Conservation (phyloP, 2,329 filamentous ascomycete genomes). For the Calonectria henricotiae region DNA sequence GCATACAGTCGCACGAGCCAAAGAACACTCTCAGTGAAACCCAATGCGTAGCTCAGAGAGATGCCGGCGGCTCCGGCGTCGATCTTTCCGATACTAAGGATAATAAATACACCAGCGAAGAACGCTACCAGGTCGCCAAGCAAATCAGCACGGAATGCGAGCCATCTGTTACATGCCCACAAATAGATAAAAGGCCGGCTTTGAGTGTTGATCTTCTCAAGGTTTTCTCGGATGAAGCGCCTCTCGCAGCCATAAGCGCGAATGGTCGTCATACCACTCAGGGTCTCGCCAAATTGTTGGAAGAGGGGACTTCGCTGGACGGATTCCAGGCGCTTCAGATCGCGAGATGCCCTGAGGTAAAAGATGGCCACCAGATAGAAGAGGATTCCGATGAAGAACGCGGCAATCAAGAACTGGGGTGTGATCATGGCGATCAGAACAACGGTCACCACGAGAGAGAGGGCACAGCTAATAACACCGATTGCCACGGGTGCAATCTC, state of each 20-base stretch:
- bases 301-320: slow-evolving; percentile 95
- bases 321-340: slow-evolving; percentile 95
- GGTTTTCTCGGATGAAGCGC: slow-evolving; percentile 93
- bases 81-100: slow-evolving; percentile 85
- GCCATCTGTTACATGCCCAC: slow-evolving; percentile 98
- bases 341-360: slow-evolving; percentile 93
- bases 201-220: slow-evolving; percentile 90
- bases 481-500: slow-evolving; percentile 96
- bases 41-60: slow-evolving; percentile 95
- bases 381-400: slow-evolving; percentile 84
- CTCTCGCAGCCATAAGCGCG: slow-evolving; percentile 95
- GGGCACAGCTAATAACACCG: slow-evolving; percentile 76
- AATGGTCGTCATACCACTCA: slow-evolving; percentile 96
- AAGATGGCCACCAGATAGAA: slow-evolving; percentile 90
- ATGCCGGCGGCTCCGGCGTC: slow-evolving; percentile 94
- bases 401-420: slow-evolving; percentile 90
- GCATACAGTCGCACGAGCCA: slow-evolving; percentile 97
- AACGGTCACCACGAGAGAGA: slow-evolving; percentile 86
- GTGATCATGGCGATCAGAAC: slow-evolving; percentile 91
- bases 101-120: slow-evolving; percentile 92
- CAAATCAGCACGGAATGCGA: slow-evolving; percentile 91
- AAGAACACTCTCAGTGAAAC: slow-evolving; percentile 95
- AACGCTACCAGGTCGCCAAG: slow-evolving; percentile 94
- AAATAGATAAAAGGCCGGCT: slow-evolving; percentile 95
- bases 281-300: slow-evolving; percentile 97